Percentiles rank a stretch among this genome's conserved stretches.
phyloP scores from a whole-genome alignment of 2,329 filamentous ascomycete species.

The Fusarium sarcochroum region DNA sequence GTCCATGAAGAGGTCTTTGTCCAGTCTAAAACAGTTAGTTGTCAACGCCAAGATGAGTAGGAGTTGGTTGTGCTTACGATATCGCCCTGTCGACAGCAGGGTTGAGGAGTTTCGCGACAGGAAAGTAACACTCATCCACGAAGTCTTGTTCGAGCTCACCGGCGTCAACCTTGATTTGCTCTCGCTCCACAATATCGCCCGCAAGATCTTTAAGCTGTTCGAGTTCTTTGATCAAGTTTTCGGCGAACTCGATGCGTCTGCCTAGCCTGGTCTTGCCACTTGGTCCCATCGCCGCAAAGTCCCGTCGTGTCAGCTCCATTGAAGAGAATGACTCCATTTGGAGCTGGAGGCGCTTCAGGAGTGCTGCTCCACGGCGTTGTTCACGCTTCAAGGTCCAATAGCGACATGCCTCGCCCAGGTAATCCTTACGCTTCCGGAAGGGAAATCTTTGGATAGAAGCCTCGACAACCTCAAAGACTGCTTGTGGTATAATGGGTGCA shows the following conservation, averaged over 20 bases:
- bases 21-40: conserved; percentile 68
- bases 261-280: conserved; percentile 83
- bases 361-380: conserved; percentile 87
- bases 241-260: conserved; percentile 89
- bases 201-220: conserved; percentile 80
- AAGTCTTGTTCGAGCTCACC: conserved; percentile 82
- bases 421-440: conserved; percentile 88
- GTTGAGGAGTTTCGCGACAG: conserved; percentile 81
- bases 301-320: conserved; percentile 95
- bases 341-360: conserved; percentile 92
- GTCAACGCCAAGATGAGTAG: conserved; percentile 34
- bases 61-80: conserved; percentile 71
- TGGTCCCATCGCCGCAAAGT: conserved; percentile 95
- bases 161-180: conserved; percentile 82
- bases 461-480: conserved; percentile 89
- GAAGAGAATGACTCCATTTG: conserved; percentile 97
- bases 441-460: conserved; percentile 85
- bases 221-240: conserved; percentile 81
- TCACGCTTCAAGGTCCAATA: conserved; percentile 99
- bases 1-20: conserved; percentile 72
- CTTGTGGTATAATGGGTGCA: conserved; percentile 91
- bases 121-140: conserved; percentile 93
- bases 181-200: conserved; percentile 79
- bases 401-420: conserved; percentile 90
- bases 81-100: conserved; percentile 86